A percentile compares a stretch with the other conserved stretches of the same genome.
phyloP scores from a whole-genome alignment of 108 stramenopile genomes.

The Stephanodiscus minutulus region DNA sequence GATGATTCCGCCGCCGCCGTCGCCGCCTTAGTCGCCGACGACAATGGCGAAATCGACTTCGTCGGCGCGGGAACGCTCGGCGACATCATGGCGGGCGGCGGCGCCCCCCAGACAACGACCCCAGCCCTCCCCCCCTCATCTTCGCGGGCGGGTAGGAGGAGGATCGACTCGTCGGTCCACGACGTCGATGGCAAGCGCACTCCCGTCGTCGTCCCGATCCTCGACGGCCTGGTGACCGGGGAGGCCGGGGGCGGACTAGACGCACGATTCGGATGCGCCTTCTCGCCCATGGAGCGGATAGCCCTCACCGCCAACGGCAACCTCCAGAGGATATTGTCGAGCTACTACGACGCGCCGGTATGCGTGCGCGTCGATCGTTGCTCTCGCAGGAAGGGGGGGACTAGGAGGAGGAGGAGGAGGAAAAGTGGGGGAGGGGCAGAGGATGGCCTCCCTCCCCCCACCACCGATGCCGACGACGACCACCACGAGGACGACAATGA shows the following conservation, averaged over 20 bases:
- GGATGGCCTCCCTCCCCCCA: too few species aligned
- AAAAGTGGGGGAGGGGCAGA: background rate
- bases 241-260: slow-evolving; percentile 51
- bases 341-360: slow-evolving; percentile 86
- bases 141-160: too few species aligned
- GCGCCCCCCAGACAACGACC: too few species aligned
- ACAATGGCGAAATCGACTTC: slow-evolving; percentile 22
- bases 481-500: background rate
- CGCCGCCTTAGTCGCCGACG: background rate
- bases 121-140: background rate
- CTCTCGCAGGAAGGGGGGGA: slow-evolving; percentile 6
- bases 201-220: slow-evolving; percentile 14
- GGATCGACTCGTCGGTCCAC: slow-evolving; percentile 3
- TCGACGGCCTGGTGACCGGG: slow-evolving; percentile 53
- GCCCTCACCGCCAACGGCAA: slow-evolving; percentile 85
- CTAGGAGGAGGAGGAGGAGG: background rate
- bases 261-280: slow-evolving; percentile 36
- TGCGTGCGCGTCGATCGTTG: slow-evolving; percentile 69
- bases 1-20: background rate
- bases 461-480: background rate
- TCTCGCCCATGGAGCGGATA: slow-evolving; percentile 78
- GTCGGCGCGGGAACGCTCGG: slow-evolving; percentile 67
- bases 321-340: slow-evolving; percentile 78
- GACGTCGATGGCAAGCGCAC: background rate
- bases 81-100: slow-evolving; percentile 73